These are phyloP conservation scores for Kuraishia floccosa DNA, from an alignment of 805 yeast species.

Conservation along the genomic window DNA sequence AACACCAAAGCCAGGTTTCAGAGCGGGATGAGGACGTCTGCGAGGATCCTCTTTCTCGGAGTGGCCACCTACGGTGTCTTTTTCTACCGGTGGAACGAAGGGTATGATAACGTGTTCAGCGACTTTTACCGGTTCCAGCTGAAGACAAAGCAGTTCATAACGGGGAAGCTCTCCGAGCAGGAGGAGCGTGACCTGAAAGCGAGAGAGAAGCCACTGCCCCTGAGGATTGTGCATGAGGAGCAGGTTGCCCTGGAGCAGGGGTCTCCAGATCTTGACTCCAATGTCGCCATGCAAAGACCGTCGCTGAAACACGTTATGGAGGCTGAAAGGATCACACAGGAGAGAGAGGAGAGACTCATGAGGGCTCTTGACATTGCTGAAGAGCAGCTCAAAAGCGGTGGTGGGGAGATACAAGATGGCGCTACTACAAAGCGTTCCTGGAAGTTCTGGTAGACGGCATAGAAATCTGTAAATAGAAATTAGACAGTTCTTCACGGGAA, in stretches of 20 bases:
- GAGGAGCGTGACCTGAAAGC: conserved; percentile 58
- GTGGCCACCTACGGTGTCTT: conserved; percentile 52
- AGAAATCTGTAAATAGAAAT: too few species aligned
- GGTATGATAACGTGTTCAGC: conserved; percentile 64
- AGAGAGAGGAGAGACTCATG: conserved; percentile 47
- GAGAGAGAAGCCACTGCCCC: conserved; percentile 22
- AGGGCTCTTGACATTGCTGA: conserved; percentile 34
- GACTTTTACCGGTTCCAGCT: conserved; percentile 55
- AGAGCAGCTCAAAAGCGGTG: too few species aligned
- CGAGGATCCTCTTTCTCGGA: conserved; percentile 34
- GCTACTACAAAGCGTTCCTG: not conserved
- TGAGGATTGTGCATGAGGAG: conserved; percentile 11
- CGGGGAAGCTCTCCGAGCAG: conserved; percentile 42
- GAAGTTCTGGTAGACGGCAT: not conserved
- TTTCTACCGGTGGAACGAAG: conserved; percentile 79
- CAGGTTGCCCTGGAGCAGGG: conserved; percentile 2
- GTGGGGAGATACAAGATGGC: too few species aligned
- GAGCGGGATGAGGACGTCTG: conserved; percentile 49
- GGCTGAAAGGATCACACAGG: conserved; percentile 61
- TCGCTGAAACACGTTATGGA: conserved; percentile 61
- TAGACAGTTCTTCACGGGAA: too few species aligned
- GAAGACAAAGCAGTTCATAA: conserved; percentile 35
- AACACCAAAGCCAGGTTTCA: conserved; percentile 41
- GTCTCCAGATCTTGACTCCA: too few species aligned
- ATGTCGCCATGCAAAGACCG: too few species aligned